These are phyloP conservation scores for Chimonanthus praecox DNA, from an alignment of 164 flowering plant genomes.

Conservation along the genomic window DNA sequence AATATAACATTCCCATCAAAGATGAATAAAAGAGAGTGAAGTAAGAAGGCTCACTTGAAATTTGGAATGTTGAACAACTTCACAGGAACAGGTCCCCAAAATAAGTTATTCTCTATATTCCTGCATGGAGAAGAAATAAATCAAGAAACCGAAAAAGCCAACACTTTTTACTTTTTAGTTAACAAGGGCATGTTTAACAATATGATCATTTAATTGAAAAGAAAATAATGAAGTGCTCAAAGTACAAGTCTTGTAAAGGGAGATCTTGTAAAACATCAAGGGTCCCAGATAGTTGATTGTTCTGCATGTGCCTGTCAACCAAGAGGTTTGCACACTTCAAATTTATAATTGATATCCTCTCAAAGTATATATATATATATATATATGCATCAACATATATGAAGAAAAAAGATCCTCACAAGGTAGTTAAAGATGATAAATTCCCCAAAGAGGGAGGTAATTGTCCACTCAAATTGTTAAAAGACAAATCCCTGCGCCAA, in stretches of 20 bases:
- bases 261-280: slow-evolving; percentile 87
- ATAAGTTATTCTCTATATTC: slow-evolving; percentile 75
- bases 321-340: slow-evolving; percentile 2
- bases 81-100: slow-evolving; percentile 77
- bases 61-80: slow-evolving; percentile 64
- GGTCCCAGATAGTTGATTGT: slow-evolving; percentile 79
- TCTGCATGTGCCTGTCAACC: slow-evolving; percentile 73
- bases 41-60: slow-evolving; percentile 50
- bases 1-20: neutral
- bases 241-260: slow-evolving; percentile 68
- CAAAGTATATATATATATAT: neutral
- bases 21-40: neutral
- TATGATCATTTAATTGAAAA: neutral
- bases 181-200: neutral
- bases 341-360: neutral
- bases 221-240: slow-evolving; percentile 12
- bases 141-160: slow-evolving; percentile 8
- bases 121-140: slow-evolving; percentile 34
- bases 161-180: neutral
- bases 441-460: slow-evolving; percentile 58
- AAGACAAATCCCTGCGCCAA: slow-evolving; percentile 66
- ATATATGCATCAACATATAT: neutral
- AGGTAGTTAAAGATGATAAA: slow-evolving; percentile 48
- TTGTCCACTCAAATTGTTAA: slow-evolving; percentile 70
- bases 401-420: slow-evolving; percentile 39